phyloP scores from a whole-genome alignment of 192 early-diverging fungal species.

The Podila epigama region DNA sequence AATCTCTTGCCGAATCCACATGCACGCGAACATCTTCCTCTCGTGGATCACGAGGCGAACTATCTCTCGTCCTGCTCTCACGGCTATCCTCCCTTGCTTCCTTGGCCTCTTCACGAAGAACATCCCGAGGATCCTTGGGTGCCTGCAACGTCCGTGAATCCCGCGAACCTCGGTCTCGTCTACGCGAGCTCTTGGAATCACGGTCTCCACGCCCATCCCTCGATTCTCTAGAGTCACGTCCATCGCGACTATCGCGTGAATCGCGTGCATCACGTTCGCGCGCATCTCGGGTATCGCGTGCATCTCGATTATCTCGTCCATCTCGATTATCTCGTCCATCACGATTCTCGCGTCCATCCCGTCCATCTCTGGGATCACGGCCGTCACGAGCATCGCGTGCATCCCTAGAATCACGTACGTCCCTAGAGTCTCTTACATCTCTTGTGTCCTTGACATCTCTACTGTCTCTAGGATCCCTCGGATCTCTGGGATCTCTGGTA shows the following conservation, averaged over 20 bases:
- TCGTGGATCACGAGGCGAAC: background rate
- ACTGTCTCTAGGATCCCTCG: slow-evolving; percentile 1
- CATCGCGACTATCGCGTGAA: background rate
- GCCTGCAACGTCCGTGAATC: background rate
- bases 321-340: background rate
- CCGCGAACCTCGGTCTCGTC: background rate
- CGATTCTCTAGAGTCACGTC: background rate
- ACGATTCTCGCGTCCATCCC: background rate
- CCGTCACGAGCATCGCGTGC: slow-evolving; percentile 15
- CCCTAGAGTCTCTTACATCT: background rate
- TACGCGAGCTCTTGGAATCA: too few species aligned
- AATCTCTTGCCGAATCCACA: background rate
- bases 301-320: background rate
- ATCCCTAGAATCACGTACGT: background rate
- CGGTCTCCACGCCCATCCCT: too few species aligned
- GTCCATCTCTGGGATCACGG: background rate
- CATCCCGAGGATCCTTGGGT: background rate
- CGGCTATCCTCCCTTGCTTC: too few species aligned
- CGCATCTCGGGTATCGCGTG: slow-evolving; percentile 21
- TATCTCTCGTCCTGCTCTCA: background rate
- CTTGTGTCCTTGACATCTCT: background rate
- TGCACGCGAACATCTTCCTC: background rate
- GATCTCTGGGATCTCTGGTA: too few species aligned
- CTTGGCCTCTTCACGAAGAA: background rate
- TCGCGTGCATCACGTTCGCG: slow-evolving; percentile 6